Conservation (phyloP, 331 rosid genomes). For the Pyrus hybrid region DNA sequence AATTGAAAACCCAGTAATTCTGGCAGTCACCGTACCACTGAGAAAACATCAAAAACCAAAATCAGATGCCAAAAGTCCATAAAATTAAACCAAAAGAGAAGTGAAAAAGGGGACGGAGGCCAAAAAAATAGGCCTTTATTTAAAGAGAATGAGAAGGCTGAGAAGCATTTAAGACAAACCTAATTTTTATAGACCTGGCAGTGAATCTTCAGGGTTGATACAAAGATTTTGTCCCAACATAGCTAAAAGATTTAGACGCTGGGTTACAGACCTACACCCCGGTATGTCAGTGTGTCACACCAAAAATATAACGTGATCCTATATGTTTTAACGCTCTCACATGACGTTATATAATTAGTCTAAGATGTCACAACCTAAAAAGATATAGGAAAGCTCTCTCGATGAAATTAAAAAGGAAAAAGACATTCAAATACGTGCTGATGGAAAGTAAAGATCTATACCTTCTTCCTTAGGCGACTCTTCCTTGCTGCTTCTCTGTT, state of each 20-base stretch:
- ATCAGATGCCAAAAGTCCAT: too few species aligned
- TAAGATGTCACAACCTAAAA: neutral
- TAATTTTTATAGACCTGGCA: neutral
- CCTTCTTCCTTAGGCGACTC: conserved; percentile 76
- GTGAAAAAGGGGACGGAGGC: neutral
- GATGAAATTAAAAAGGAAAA: neutral
- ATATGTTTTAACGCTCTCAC: too few species aligned
- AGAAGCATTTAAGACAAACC: neutral
- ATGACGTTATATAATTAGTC: too few species aligned
- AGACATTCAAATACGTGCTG: neutral
- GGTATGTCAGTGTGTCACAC: too few species aligned
- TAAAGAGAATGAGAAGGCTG: neutral
- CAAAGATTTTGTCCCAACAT: neutral
- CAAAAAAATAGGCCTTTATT: too few species aligned
- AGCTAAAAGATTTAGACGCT: neutral
- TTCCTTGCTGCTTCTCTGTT: conserved; percentile 84
- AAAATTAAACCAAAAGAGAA: neutral
- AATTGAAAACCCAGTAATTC: too few species aligned
- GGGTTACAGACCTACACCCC: neutral
- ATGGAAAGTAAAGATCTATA: conserved; percentile 8
- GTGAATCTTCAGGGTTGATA: neutral
- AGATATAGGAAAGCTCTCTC: too few species aligned
- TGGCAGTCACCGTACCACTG: too few species aligned
- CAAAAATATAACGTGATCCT: too few species aligned
- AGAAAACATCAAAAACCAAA: too few species aligned